Percentiles rank a stretch among this genome's conserved stretches.
These are phyloP conservation scores for Hortiboletus rubellus DNA, from an alignment of 1,284 basidiomycete genomes.

Conservation along the genomic window DNA sequence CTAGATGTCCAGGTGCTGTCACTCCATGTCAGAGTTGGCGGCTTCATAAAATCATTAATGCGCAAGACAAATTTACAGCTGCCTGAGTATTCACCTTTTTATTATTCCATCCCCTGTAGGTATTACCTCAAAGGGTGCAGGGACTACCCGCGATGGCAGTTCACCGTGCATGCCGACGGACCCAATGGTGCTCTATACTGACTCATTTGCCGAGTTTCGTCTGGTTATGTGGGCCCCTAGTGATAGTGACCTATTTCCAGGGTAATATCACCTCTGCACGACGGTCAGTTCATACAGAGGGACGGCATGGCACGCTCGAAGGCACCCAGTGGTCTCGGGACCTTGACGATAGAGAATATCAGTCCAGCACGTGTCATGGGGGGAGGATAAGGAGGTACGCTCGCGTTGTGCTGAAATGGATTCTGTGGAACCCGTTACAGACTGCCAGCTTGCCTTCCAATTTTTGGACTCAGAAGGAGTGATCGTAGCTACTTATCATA, in stretches of 20 bases:
- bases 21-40: conserved; percentile 27
- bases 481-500: conserved; percentile 32
- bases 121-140: conserved; percentile 26
- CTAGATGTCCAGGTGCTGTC: conserved; percentile 6
- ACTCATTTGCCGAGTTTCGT: conserved; percentile 21
- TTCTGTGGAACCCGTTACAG: neutral
- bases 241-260: conserved; percentile 6
- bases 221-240: conserved; percentile 25
- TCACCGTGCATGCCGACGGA: conserved; percentile 22
- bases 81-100: conserved; percentile 15
- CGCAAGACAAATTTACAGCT: conserved; percentile 23
- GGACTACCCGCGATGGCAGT: conserved; percentile 19
- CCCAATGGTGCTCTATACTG: conserved; percentile 12
- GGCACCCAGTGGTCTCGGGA: conserved; percentile 26
- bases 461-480: conserved; percentile 20
- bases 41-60: conserved; percentile 27
- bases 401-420: neutral
- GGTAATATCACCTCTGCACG: conserved; percentile 15
- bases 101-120: conserved; percentile 10
- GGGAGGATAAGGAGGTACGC: conserved; percentile 26
- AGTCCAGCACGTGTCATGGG: conserved; percentile 13
- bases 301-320: conserved; percentile 10
- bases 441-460: conserved; percentile 5
- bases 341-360: conserved; percentile 23
- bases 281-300: conserved; percentile 10